Evolutionary conservation across 495 filamentous ascomycete genomes (phyloP).

Genomic region (Thermothielavioides terrestris): DNA sequence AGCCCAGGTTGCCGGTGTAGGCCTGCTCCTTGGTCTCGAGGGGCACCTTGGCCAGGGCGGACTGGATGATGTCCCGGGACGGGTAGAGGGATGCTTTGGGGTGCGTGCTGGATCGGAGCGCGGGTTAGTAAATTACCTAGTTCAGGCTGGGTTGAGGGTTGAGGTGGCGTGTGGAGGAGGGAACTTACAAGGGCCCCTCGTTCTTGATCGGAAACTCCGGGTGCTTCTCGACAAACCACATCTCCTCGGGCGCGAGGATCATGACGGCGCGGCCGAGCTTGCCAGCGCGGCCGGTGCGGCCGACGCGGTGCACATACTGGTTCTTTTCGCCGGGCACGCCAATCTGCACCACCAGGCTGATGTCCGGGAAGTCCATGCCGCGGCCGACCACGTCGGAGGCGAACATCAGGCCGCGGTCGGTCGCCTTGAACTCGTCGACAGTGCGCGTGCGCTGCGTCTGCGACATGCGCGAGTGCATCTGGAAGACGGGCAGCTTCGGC

Average conservation of each 20-base stretch:
- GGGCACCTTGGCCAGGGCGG: constrained; percentile 21
- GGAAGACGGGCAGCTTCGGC: constrained; percentile 84
- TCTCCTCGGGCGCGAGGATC: constrained; percentile 76
- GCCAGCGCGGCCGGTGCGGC: constrained; percentile 81
- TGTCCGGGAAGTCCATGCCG: constrained; percentile 70
- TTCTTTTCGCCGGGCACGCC: constrained; percentile 70
- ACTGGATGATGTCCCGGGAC: constrained; percentile 16
- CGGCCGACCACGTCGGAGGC: constrained; percentile 86
- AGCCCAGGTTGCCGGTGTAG: constrained; percentile 24
- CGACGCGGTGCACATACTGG: constrained; percentile 85
- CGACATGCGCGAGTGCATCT: constrained; percentile 50
- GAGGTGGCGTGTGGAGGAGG: background rate
- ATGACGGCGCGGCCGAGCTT: constrained; percentile 75
- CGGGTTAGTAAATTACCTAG: background rate
- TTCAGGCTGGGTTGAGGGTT: background rate
- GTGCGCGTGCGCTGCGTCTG: constrained; percentile 70
- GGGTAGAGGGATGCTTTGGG: constrained; percentile 15
- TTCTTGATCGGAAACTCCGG: constrained; percentile 26
- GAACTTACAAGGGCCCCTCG: constrained; percentile 13
- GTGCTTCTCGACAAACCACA: constrained; percentile 39
- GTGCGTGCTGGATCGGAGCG: constrained; percentile 4
- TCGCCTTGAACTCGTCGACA: constrained; percentile 74
- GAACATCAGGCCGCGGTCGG: constrained; percentile 72
- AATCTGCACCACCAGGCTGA: constrained; percentile 82
- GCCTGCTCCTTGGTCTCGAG: constrained; percentile 17